Evolutionary conservation across 805 yeast species (phyloP).

Genomic region (Sugiyamaella valdiviana): DNA sequence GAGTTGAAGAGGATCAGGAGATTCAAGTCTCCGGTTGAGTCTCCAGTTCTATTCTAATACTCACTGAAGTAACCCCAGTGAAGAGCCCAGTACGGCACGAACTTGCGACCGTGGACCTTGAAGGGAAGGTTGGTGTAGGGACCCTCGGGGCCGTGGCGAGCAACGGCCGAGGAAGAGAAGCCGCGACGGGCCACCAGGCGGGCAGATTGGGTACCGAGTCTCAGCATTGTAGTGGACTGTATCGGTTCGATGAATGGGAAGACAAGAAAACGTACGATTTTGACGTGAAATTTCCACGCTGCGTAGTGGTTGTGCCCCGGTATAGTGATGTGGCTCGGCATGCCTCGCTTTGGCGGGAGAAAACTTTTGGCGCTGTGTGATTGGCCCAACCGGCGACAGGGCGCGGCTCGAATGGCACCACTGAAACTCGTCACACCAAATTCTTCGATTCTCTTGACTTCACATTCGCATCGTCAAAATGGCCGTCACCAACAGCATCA

Average conservation of each 20-base stretch:
- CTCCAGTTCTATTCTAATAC: constrained; percentile 16
- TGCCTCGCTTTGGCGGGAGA: not conserved
- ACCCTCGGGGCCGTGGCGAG: constrained; percentile 65
- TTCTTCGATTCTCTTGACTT: constrained; percentile 1
- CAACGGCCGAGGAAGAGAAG: constrained; percentile 33
- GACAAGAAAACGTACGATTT: not conserved
- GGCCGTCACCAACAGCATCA: constrained; percentile 38
- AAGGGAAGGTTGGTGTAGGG: constrained; percentile 90
- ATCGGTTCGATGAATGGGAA: too few relatives aligned
- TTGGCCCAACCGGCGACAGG: not conserved
- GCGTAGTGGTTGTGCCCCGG: not conserved
- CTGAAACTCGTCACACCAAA: constrained; percentile 1
- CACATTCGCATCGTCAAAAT: constrained; percentile 9
- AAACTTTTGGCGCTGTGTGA: not conserved
- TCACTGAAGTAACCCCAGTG: constrained; percentile 71
- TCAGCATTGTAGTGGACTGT: constrained; percentile 12
- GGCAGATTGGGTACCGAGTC: constrained; percentile 16
- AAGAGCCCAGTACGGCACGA: constrained; percentile 71
- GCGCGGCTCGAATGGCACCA: not conserved
- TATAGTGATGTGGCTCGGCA: not conserved
- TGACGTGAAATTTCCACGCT: not conserved
- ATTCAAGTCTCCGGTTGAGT: not conserved
- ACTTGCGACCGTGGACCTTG: constrained; percentile 84
- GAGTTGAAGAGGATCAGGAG: not conserved
- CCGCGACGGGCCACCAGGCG: constrained; percentile 24